Base-by-base conservation (phyloP, 768 basidiomycete genomes). In the Hypsizygus marmoreus region DNA sequence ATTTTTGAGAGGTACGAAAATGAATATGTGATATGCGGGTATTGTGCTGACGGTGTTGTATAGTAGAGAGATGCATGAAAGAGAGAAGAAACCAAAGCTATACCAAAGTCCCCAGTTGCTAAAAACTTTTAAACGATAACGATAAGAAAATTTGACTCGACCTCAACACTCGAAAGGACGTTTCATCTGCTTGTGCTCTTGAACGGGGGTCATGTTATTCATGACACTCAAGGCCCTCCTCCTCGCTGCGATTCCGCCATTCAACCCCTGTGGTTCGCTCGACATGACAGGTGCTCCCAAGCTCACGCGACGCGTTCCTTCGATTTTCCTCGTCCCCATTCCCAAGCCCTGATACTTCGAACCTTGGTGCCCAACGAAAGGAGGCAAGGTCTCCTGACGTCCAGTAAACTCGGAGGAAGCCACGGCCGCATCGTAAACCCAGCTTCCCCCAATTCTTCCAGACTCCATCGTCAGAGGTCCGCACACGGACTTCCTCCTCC, bases 341-440 rank as follows among this genome's bases (percentile, higher is more conserved):
- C 30, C 52, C 11, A 56, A 20, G 37, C 17, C 25, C 26, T 41
- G 30, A 22, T 42, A 31, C 41, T 42, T 49, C 19, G 28, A 23
- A 23, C 34, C 13, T 28, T 14, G 39, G 5, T 12, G 25, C 12
- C 9, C 38, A 29, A 29, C n/a, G n/a, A n/a, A n/a, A 34, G 23
- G 31, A 6, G 29, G 23, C 5, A 17, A 29, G 19, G 25, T 29
- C 17, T 50, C 45, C 24, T 5, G 22, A 11, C 43, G 44, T 16
- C 24, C 43, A 36, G 45, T 34, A 6, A 58, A 50, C 45, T 79
- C 79, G 6, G 64, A 54, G 8, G 71, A 72, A 20, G 80, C 74
- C 29, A 75, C 61, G 3, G 71, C 70, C n/a, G 77, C 72, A 35
- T 75, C 70, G 54, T 80, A 81, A 4, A 78, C 66, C 80, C 80